Conservation (phyloP, 1,284 basidiomycete species). For the Laetiporus sulphureus region DNA sequence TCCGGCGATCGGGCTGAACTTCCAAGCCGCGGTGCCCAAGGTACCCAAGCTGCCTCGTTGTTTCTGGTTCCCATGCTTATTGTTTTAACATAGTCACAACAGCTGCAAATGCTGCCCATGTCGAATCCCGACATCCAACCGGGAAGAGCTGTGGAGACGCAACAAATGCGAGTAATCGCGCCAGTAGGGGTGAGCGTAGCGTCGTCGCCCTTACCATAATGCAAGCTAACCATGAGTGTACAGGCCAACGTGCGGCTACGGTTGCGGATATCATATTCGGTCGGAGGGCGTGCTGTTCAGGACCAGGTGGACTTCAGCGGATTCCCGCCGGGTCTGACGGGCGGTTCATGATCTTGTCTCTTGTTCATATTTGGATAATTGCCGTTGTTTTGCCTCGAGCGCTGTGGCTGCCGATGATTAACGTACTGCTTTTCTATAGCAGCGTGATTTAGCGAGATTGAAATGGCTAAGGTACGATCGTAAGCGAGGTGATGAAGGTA, state of each 20-base stretch:
- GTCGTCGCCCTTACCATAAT: background rate
- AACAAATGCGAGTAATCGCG: slow-evolving; percentile 90
- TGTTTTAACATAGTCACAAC: slow-evolving; percentile 71
- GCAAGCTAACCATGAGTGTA: background rate
- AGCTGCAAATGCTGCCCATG: slow-evolving; percentile 98
- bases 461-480: too few species aligned
- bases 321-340: slow-evolving; percentile 77
- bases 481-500: too few species aligned
- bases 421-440: slow-evolving; percentile 1
- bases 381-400: too few species aligned
- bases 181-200: slow-evolving; percentile 71
- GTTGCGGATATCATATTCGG: slow-evolving; percentile 75
- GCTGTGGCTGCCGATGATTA: too few species aligned
- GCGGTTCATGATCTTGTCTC: slow-evolving; percentile 23
- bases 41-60: too few species aligned
- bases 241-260: slow-evolving; percentile 83
- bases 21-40: slow-evolving; percentile 98
- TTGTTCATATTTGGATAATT: slow-evolving; percentile 11
- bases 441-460: too few species aligned
- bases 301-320: slow-evolving; percentile 95
- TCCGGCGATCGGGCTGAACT: slow-evolving; percentile 64
- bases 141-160: slow-evolving; percentile 83
- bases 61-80: too few species aligned
- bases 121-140: slow-evolving; percentile 77
- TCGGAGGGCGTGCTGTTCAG: slow-evolving; percentile 66